Base-by-base conservation (phyloP, 805 yeast species). In the Ogataea nonfermentans region DNA sequence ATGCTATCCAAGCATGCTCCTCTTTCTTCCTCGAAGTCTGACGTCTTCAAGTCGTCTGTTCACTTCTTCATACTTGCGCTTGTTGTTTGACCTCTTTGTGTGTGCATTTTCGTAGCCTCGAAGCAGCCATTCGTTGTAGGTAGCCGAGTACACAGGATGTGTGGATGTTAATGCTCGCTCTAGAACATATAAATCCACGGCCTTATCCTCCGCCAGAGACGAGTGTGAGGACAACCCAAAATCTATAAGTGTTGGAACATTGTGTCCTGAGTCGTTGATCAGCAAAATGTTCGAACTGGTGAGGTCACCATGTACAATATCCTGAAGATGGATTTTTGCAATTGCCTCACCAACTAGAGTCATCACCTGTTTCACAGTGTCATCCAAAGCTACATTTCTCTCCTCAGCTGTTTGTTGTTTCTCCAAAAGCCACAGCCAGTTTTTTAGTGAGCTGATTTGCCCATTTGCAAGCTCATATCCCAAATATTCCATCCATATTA, bases 141-240 rank as follows among this genome's bases (percentile, higher is more conserved):
- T 53, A 1, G 70, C 73, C 2, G 95, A 71, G 53, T 74, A 76
- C 5, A 72, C 70, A 0, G 98, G 91, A 62, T 93, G 99, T 1
- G 99, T 93, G 49, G 96, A 86, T 22, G 78, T 65, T 13, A 93
- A 74, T 0, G 99, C 98, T 53, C 98, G 70, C 62, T 93, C 99
- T 44, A 93, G 64, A 9, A 93, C 98, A 53, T 93, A 93, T 43
- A 93, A 62, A 61, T 93, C 99, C n/a, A 93, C 99, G 3, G 98
- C 98, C 61, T 87, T 89, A 55, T 91, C 98, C 53, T 93, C 99
- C 0, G 84, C 74, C 46, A 88, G 59, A 1, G 73, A 71, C 0
- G 95, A 79, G 41, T 79, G 79, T 9, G 89, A 78, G 2, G 95
- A 84, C 13, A 93, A 69, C 0, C 99, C 99, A 65, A 93, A 93